These are phyloP conservation scores for Juncus inflexus DNA, from an alignment of 176 grass and related monocot genomes.

Conservation along the genomic window DNA sequence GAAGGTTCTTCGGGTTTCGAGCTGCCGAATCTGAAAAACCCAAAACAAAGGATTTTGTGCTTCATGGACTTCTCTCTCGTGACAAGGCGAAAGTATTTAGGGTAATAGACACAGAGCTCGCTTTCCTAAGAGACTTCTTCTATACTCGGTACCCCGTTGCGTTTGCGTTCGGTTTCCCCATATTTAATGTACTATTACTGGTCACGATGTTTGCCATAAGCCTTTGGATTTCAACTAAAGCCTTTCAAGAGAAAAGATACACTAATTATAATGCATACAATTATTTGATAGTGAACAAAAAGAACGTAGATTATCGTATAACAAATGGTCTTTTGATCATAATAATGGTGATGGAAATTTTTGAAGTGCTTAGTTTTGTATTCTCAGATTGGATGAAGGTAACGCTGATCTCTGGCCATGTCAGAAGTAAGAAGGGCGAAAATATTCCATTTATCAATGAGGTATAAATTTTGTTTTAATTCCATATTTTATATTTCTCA, in stretches of 20 bases:
- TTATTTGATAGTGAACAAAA: not conserved
- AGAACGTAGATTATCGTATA: constrained; percentile 30
- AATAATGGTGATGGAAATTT: constrained; percentile 33
- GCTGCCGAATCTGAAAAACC: not conserved
- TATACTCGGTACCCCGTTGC: constrained; percentile 47
- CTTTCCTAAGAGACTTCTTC: constrained; percentile 33
- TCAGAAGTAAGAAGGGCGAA: not conserved
- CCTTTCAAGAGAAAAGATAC: constrained; percentile 1
- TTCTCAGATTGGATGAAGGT: constrained; percentile 47
- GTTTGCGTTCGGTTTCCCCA: constrained; percentile 41
- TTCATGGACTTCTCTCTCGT: constrained; percentile 27
- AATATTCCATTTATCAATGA: not conserved
- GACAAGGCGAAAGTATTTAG: constrained; percentile 13
- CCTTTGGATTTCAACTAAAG: constrained; percentile 16
- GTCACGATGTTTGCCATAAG: constrained; percentile 21
- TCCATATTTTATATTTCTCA: not conserved
- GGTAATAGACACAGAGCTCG: constrained; percentile 35
- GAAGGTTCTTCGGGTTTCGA: constrained; percentile 7
- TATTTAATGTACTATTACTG: constrained; percentile 20
- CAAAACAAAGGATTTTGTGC: constrained; percentile 16
- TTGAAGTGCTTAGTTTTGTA: constrained; percentile 36
- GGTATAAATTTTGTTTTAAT: not conserved
- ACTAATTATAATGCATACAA: not conserved
- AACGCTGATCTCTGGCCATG: not conserved
- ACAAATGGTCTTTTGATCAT: constrained; percentile 30